These are phyloP conservation scores for Centaurea solstitialis DNA, from an alignment of 129 eudicot species.

Conservation along the genomic window DNA sequence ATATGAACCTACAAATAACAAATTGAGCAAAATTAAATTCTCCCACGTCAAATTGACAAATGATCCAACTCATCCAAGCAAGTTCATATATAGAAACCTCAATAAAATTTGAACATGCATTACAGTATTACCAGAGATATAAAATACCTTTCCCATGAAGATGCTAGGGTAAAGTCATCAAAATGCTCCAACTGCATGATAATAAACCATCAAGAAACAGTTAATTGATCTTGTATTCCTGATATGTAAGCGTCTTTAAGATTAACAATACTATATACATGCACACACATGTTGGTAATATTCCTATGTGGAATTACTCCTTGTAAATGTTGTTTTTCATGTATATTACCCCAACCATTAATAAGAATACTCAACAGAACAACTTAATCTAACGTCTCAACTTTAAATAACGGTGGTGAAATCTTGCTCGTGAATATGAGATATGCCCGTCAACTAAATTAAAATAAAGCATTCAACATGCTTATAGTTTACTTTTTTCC, in stretches of 20 bases:
- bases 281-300: not conserved
- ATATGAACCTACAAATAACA: constrained; percentile 66
- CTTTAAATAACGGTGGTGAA: not conserved
- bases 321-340: not conserved
- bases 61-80: not conserved
- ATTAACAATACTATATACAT: not conserved
- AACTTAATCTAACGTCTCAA: not conserved
- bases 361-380: not conserved
- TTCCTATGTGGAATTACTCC: not conserved
- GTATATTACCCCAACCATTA: not conserved
- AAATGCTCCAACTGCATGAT: constrained; percentile 75
- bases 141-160: constrained; percentile 93
- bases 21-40: not conserved
- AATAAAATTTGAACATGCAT: not conserved
- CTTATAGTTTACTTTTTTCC: not conserved
- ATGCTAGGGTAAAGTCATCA: constrained; percentile 93
- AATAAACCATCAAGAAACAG: constrained; percentile 21
- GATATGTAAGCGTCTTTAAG: not conserved
- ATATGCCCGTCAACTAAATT: not conserved
- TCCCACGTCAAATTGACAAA: not conserved
- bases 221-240: constrained; percentile 15
- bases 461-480: not conserved
- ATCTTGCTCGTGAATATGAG: not conserved
- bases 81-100: not conserved
- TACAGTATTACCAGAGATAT: not conserved